Evolutionary conservation across 2,329 filamentous ascomycete species (phyloP), one percentile per base, ranked within the genome.

Genomic region (Exserohilum turcica): DNA sequence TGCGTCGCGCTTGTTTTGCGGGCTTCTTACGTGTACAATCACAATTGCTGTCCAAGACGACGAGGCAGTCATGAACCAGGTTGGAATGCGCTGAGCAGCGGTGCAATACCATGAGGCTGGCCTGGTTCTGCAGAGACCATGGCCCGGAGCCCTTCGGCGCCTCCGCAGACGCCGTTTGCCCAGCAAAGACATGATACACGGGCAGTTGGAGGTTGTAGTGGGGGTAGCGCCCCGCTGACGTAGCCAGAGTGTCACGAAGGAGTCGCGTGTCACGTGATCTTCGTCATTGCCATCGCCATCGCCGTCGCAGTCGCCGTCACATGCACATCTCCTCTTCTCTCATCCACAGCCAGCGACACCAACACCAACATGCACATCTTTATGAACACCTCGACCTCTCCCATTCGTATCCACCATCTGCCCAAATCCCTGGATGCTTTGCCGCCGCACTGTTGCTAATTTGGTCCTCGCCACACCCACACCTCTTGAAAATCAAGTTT

Each of bases 191-290:
- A 21, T 13, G 21, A 21, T 45, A 36, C 46, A 19, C 29, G 35
- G 24, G 28, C 40, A 10, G 35, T 24, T 31, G 33, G 12, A 35
- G 18, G 28, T 12, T 32, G 16, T 44, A 38, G 40, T 48, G 43
- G 43, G 50, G 50, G 38, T 15, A 19, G 27, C 21, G 51, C 49
- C 57, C 59, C 56, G 33, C 56, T 57, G 54, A 60, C 59, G 59
- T 61, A 53, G 43, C 32, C 28, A 31, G 24, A 27, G 42, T 43
- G 47, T 40, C 57, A 54, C 61, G 55, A 60, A 61, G 31, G 52
- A 52, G 49, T 55, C 57, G 42, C 57, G 57, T 33, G 21, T 9
- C 59, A 62, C 50, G 57, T 63, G 60, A 57, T 54, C 54, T 46
- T 52, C 50, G 36, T 64, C 60, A 62, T 59, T 37, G 24, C 21